These are phyloP conservation scores for Nothophoma quercina DNA, from an alignment of 2,329 filamentous ascomycete genomes.

Conservation along the genomic window DNA sequence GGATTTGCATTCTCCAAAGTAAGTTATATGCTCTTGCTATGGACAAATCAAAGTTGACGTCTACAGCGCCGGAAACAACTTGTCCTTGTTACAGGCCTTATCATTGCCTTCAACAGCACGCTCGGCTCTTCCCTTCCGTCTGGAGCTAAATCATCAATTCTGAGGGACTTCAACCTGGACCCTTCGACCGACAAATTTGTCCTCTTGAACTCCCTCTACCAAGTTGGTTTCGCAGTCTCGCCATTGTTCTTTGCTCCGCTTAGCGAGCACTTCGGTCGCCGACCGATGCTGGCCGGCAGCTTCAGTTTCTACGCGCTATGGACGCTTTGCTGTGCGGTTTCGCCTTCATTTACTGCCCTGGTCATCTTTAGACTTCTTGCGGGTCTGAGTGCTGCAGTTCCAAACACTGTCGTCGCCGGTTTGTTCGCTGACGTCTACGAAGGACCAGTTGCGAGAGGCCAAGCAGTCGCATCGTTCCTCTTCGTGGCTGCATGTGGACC, in stretches of 20 bases:
- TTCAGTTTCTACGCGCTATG: slow-evolving; percentile 54
- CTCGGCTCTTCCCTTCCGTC: slow-evolving; percentile 60
- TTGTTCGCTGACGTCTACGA: slow-evolving; percentile 70
- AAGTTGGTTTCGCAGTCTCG: slow-evolving; percentile 52
- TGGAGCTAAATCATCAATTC: slow-evolving; percentile 65
- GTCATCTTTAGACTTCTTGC: slow-evolving; percentile 51
- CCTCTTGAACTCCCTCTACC: slow-evolving; percentile 54
- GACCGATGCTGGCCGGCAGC: slow-evolving; percentile 54
- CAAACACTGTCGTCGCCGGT: slow-evolving; percentile 64
- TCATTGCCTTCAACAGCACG: slow-evolving; percentile 18
- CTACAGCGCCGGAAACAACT: slow-evolving; percentile 3
- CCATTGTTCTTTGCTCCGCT: slow-evolving; percentile 50
- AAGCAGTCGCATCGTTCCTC: slow-evolving; percentile 62
- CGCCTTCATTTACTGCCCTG: slow-evolving; percentile 48
- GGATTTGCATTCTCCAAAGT: slow-evolving; percentile 6
- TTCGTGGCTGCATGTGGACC: slow-evolving; percentile 66
- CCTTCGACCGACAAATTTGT: slow-evolving; percentile 46
- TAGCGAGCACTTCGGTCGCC: slow-evolving; percentile 52
- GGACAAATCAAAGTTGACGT: background rate
- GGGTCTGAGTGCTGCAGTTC: slow-evolving; percentile 48
- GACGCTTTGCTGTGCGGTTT: slow-evolving; percentile 51
- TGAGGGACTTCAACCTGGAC: slow-evolving; percentile 61
- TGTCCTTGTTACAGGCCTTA: slow-evolving; percentile 17
- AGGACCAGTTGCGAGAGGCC: slow-evolving; percentile 62
- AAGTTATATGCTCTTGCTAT: background rate